A percentile compares a stretch with the other conserved stretches of the same genome.
These are phyloP conservation scores for Akebia trifoliata DNA, from an alignment of 164 flowering plant species.

Conservation along the genomic window DNA sequence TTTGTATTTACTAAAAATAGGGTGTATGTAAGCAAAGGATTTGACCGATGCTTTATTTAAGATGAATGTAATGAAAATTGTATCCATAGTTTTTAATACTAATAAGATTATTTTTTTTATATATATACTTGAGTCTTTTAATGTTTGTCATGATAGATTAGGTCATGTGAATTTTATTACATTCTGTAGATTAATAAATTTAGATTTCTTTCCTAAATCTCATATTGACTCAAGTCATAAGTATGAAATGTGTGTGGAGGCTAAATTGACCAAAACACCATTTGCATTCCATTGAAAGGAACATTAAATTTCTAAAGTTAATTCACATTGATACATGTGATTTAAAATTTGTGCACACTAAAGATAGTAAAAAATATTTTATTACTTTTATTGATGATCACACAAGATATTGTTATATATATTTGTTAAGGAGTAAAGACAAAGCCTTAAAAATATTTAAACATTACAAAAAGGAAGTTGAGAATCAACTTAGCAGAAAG, in stretches of 20 bases:
- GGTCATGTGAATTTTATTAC: constrained; percentile 8
- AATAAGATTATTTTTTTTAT: neutral
- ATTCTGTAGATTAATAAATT: neutral
- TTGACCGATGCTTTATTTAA: neutral
- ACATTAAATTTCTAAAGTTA: neutral
- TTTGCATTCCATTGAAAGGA: constrained; percentile 2
- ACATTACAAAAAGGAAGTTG: constrained; percentile 9
- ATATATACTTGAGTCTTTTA: constrained; percentile 2
- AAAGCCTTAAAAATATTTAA: neutral
- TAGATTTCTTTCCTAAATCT: neutral
- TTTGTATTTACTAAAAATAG: constrained; percentile 6
- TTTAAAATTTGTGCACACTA: constrained; percentile 5
- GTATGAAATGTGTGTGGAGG: neutral
- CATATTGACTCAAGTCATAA: neutral
- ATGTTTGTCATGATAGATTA: constrained; percentile 1
- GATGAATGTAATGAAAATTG: neutral
- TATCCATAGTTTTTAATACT: neutral
- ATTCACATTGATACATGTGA: constrained; percentile 10
- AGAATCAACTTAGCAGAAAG: constrained; percentile 13
- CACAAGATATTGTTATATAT: neutral
- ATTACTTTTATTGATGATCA: constrained; percentile 12
- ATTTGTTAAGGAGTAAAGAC: constrained; percentile 5
- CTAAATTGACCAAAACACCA: neutral
- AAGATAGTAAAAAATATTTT: constrained; percentile 15
- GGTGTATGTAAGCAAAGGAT: constrained; percentile 4